Evolutionary conservation across 345 rosid species (phyloP).

Genomic region (Theobroma cacao): DNA sequence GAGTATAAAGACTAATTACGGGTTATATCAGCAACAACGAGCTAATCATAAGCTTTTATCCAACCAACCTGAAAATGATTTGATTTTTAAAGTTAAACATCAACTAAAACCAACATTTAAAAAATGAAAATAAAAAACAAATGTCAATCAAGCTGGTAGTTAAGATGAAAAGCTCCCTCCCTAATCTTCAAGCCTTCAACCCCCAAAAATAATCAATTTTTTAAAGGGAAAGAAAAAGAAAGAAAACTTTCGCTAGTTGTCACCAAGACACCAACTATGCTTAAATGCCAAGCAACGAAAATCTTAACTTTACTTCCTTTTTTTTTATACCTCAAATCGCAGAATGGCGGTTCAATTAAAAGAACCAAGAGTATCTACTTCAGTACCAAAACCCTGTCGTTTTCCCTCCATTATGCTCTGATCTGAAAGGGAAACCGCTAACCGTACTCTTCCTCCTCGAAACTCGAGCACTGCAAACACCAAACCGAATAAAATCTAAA

Average conservation of each 20-base stretch:
- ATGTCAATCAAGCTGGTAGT: conserved; percentile 17
- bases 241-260: conserved; percentile 27
- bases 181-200: conserved; percentile 23
- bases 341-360: conserved; percentile 22
- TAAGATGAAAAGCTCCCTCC: conserved; percentile 17
- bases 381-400: conserved; percentile 20
- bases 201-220: conserved; percentile 2
- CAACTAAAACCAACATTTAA: conserved; percentile 10
- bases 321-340: background rate
- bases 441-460: conserved; percentile 9
- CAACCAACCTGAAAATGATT: conserved; percentile 30
- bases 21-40: conserved; percentile 39
- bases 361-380: background rate
- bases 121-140: conserved; percentile 12
- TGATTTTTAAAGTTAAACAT: conserved; percentile 8
- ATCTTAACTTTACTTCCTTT: background rate
- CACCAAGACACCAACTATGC: conserved; percentile 66
- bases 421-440: conserved; percentile 26
- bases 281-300: conserved; percentile 49
- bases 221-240: conserved; percentile 7
- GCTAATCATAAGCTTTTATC: conserved; percentile 29
- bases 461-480: conserved; percentile 28
- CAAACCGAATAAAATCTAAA: background rate
- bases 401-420: conserved; percentile 19
- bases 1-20: conserved; percentile 27